Conservation (phyloP, 495 filamentous ascomycete species). For the Penicillium fimorum region DNA sequence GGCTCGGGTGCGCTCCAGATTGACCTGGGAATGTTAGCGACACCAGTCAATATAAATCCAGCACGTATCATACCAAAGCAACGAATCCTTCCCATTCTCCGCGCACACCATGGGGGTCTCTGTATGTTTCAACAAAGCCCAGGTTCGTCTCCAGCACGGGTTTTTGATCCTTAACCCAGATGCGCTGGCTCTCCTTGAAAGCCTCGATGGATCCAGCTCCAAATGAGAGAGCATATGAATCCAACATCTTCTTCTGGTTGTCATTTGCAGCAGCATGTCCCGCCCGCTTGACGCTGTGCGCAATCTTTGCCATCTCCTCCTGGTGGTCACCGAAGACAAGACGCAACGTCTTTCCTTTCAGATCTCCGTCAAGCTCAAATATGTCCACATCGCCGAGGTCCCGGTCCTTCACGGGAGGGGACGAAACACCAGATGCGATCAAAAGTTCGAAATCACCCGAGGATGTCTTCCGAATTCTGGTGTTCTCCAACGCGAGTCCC, state of each 20-base stretch:
- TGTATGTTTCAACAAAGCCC: slow-evolving; percentile 94
- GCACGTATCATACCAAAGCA: slow-evolving; percentile 53
- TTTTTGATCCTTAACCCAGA: slow-evolving; percentile 90
- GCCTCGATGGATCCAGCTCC: slow-evolving; percentile 78
- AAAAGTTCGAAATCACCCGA: slow-evolving; percentile 75
- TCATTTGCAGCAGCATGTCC: slow-evolving; percentile 77
- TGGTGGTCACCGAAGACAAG: slow-evolving; percentile 83
- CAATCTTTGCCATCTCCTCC: slow-evolving; percentile 76
- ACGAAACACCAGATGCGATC: slow-evolving; percentile 69
- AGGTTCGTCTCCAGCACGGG: slow-evolving; percentile 89
- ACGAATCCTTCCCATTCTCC: slow-evolving; percentile 98
- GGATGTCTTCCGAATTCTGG: slow-evolving; percentile 71
- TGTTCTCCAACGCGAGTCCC: slow-evolving; percentile 79
- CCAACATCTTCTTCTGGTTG: slow-evolving; percentile 80
- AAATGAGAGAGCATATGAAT: slow-evolving; percentile 82
- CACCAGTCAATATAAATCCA: background rate
- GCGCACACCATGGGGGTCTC: slow-evolving; percentile 86
- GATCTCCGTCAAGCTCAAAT: slow-evolving; percentile 59
- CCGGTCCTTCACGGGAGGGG: slow-evolving; percentile 57
- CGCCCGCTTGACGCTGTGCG: slow-evolving; percentile 67
- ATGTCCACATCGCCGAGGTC: slow-evolving; percentile 67
- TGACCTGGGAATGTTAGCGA: slow-evolving; percentile 52
- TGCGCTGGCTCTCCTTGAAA: slow-evolving; percentile 86
- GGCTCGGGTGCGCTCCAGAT: slow-evolving; percentile 84
- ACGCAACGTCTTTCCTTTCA: slow-evolving; percentile 69